These are phyloP conservation scores for Monosporascus sp. DNA, from an alignment of 2,329 filamentous ascomycete genomes.

Conservation along the genomic window DNA sequence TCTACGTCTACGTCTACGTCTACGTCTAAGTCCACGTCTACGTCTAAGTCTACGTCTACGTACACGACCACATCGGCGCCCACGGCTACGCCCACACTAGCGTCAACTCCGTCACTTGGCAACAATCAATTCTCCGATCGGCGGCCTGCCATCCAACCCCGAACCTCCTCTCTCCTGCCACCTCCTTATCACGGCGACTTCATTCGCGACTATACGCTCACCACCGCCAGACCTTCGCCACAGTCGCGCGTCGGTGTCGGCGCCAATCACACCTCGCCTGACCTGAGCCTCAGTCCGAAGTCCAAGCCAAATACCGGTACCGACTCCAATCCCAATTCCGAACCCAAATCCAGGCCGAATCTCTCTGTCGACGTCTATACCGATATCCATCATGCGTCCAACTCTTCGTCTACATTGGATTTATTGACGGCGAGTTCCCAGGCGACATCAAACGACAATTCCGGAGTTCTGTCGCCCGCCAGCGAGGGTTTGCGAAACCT, in stretches of 20 bases:
- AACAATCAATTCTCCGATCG: background rate
- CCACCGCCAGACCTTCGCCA: background rate
- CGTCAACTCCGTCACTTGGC: too few species aligned
- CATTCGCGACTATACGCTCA: background rate
- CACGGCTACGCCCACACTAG: too few species aligned
- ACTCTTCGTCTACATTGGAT: background rate
- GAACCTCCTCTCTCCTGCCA: conserved; percentile 8
- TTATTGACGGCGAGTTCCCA: background rate
- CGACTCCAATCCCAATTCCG: conserved; percentile 1
- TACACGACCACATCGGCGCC: conserved; percentile 4
- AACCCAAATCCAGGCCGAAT: background rate
- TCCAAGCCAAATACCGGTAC: conserved; percentile 1
- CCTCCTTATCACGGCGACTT: background rate
- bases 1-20: background rate
- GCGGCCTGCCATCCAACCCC: conserved; percentile 4
- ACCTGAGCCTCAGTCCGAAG: conserved; percentile 6
- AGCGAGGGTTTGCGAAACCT: conserved; percentile 42
- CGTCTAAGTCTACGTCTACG: background rate
- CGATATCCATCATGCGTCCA: background rate
- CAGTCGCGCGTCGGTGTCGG: too few species aligned
- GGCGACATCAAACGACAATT: background rate
- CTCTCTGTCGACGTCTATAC: background rate
- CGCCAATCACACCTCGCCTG: too few species aligned
- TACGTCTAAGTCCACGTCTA: too few species aligned
- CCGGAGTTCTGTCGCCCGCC: conserved; percentile 6